phyloP scores from a whole-genome alignment of 805 yeast species.

The Maudiozyma serrabonitensis region DNA sequence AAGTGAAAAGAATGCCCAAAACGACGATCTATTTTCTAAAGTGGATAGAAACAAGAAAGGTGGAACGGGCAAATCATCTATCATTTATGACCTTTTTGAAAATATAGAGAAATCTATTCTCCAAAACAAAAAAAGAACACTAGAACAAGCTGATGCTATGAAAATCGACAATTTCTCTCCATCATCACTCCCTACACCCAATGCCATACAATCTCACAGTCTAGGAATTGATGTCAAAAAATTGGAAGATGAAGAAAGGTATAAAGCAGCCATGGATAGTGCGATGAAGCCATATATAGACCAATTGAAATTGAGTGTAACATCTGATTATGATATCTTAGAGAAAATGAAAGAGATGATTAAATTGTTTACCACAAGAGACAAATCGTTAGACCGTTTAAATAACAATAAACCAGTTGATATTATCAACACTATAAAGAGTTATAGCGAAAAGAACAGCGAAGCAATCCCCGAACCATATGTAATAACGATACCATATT shows the following conservation, averaged over 20 bases:
- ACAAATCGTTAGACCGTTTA: conserved; percentile 7
- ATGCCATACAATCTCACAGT: background rate
- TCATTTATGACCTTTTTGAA: conserved; percentile 4
- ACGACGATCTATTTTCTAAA: background rate
- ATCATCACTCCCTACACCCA: background rate
- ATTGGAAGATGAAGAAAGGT: conserved; percentile 16
- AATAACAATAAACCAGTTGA: conserved; percentile 6
- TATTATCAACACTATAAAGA: conserved; percentile 12
- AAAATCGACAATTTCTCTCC: background rate
- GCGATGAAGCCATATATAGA: conserved; percentile 16
- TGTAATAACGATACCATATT: conserved; percentile 19
- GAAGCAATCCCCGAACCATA: conserved; percentile 22
- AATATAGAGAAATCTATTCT: conserved; percentile 4
- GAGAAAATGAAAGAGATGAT: conserved; percentile 10
- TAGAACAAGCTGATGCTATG: conserved; percentile 2
- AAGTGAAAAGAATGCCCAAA: background rate
- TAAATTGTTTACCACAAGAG: conserved; percentile 7
- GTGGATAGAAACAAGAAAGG: background rate
- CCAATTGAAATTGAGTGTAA: conserved; percentile 5
- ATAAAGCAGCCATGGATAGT: conserved; percentile 15
- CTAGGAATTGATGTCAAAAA: conserved; percentile 5
- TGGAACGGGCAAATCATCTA: conserved; percentile 1
- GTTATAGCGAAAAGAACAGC: conserved; percentile 4
- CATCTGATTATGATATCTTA: conserved; percentile 21
- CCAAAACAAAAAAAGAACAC: conserved; percentile 4